phyloP scores from a whole-genome alignment of 495 filamentous ascomycete genomes.

The Aspergillus cavernicola region DNA sequence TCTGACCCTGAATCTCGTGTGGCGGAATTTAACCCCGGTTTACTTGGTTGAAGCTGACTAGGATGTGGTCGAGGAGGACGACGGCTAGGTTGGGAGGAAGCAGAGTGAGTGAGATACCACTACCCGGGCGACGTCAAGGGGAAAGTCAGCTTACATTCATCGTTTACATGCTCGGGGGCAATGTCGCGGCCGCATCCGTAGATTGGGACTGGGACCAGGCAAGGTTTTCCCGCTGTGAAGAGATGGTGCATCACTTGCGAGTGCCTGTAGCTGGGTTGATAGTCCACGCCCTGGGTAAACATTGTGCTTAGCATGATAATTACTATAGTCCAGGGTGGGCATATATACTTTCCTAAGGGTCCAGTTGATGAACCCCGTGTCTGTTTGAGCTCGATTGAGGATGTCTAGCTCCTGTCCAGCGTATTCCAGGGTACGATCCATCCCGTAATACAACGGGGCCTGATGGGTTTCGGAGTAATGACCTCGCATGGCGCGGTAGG shows the following conservation, averaged over 20 bases:
- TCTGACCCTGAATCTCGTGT: background rate
- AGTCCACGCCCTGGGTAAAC: background rate
- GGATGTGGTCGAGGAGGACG: background rate
- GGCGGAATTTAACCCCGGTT: background rate
- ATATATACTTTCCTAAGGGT: background rate
- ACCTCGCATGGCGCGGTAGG: background rate
- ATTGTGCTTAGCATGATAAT: too few species aligned
- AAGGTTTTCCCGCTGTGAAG: background rate
- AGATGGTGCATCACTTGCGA: background rate
- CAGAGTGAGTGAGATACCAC: too few species aligned
- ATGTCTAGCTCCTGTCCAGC: background rate
- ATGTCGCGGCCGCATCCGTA: background rate
- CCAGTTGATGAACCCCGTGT: background rate
- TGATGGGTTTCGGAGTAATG: background rate
- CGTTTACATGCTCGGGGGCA: background rate
- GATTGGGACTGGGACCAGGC: background rate
- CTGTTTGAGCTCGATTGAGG: background rate
- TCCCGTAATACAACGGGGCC: background rate
- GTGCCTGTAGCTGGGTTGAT: background rate
- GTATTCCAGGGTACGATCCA: background rate
- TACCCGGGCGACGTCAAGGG: too few species aligned
- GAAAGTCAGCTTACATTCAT: background rate
- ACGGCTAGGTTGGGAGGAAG: background rate
- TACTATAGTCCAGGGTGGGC: background rate
- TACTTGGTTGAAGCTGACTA: background rate